Base-by-base conservation (phyloP, 768 basidiomycete species). In the Tylopilus sp. region DNA sequence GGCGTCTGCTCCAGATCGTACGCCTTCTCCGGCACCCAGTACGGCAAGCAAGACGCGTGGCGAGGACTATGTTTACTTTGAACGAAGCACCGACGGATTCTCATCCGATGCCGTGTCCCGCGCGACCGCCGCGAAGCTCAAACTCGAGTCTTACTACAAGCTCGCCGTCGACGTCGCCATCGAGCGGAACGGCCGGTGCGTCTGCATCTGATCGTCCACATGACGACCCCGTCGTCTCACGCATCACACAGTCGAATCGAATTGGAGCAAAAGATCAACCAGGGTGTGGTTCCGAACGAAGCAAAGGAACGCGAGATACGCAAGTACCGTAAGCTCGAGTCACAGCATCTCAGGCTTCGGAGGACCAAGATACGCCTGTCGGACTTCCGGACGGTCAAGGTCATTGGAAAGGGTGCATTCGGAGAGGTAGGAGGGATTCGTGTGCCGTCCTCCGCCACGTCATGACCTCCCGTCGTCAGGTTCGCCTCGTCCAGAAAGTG, bases 361-460 rank as follows among this genome's bases (percentile, higher is more conserved):
- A 81, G 96, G 59, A 98, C 96, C 31, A 92, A 94, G 71, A 89
- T 99, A 64, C 93, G 92, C 40, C 74, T 98, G 49, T 76, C 87
- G 33, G 92, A 98, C 74, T 99, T 99, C 79, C 78, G 84, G 58
- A 98, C 96, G 3, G 87, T 99, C 65, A 98, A 99, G 71, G 95
- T 98, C 56, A 99, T 98, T 66, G 96, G 96, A 25, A 97, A 97
- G 76, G 96, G 96, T 58, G 96, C 96, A 12, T 98, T 98, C 65
- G 96, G 96, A 66, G 96, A 98, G 80, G 93, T 92, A 57, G 52
- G 79, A 68, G 28, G 29, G 16, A 19, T 13, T 25, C 33, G 12
- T 41, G 16, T 40, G 19, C 22, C 17, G 22, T 28, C 30, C 13
- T 26, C 2, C 21, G 14, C 30, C n/a, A 30, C 13, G 43, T 50